Base-by-base conservation (phyloP, 805 yeast genomes). In the Priceomyces fermenticarens region DNA sequence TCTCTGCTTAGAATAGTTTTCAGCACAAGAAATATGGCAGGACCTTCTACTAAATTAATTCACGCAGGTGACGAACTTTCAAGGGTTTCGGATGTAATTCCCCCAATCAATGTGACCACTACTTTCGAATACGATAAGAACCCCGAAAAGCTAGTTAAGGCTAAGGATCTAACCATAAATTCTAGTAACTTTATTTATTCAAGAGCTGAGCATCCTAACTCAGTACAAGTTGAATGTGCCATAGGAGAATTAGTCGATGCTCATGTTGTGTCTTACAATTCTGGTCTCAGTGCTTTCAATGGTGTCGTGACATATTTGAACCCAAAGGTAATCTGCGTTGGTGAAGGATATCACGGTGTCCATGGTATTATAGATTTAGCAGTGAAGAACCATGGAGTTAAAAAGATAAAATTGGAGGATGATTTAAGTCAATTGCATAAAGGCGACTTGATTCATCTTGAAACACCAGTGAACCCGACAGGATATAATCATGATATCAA, bases 401-500 rank as follows among this genome's bases (percentile, higher is more conserved):
- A 78, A 46, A 68, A 72, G 40, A 63, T 78, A 32, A 56, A 70
- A 0, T 62, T 78, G n/a, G 65, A 65, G 13, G 54, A 45, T 4
- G 67, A 63, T 32, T 55, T 62, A 30, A 80, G 72, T 4, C 74
- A 78, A 36, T 69, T 87, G 41, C 63, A 68, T 3, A 39, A 63
- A 66, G 54, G 97, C 81, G 97, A 91, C 57, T 59, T 90, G 25
- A 73, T 91, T 20, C 96, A 88, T 58, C 54, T 88, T 37, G 96
- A 88, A 62, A 80, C 95, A 0, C 97, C 97, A 0, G 83, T 88
- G 27, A 90, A 90, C 62, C 97, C 97, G 12, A 78, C 72, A 39
- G 95, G 96, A 1, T 65, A 71, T 2, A 75, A 82, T 10, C 72
- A 70, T 49, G 88, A 86, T 58, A 76, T 90, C 42, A 60, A 65